Evolutionary conservation across 345 rosid genomes (phyloP), one percentile per base, ranked within the genome.

Genomic region (Pelargonium nanum): DNA sequence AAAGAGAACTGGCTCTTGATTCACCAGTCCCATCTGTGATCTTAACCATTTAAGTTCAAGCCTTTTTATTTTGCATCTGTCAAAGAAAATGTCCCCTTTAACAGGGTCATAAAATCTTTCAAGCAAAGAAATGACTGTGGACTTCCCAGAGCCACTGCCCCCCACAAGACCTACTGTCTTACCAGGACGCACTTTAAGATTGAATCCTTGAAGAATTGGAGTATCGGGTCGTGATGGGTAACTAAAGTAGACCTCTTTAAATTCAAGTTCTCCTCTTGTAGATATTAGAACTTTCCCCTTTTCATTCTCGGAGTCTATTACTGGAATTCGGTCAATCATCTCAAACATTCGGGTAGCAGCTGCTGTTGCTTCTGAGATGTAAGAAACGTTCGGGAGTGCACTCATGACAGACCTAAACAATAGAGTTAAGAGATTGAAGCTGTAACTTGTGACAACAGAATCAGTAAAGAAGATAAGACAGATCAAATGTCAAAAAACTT

Each of bases 101-200:
- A 22, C 28, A 44, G 85, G 76, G 45, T 81, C 83, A 64, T 84
- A 80, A 59, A 81, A 84, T 56, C 85, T 76, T 62, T 84, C 80
- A 0, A 80, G 76, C 75, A 84, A 71, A 40, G 81, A 69, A 26
- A 84, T 71, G 21, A 78, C 48, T 1, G 86, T 80, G 28, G 89
- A 84, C 69, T 84, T 80, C 57, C 83, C 85, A 0, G 82, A 84
- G 48, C 87, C 85, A 34, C 85, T 82, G 16, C 77, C 70, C 59
- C 90, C 85, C 22, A 81, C 85, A 50, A 84, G 79, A 15, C 82
- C 86, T 10, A 78, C 75, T 2, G 71, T 76, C 63, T 57, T 73
- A 26, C 87, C 81, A 1, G 81, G 75, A 22, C 22, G 55, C 26
- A 82, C 73, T 69, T 59, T 70, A 25, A 85, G 82, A 70, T 70